Evolutionary conservation across 495 filamentous ascomycete genomes (phyloP).

Genomic region (Penicillium macrosclerotiorum): DNA sequence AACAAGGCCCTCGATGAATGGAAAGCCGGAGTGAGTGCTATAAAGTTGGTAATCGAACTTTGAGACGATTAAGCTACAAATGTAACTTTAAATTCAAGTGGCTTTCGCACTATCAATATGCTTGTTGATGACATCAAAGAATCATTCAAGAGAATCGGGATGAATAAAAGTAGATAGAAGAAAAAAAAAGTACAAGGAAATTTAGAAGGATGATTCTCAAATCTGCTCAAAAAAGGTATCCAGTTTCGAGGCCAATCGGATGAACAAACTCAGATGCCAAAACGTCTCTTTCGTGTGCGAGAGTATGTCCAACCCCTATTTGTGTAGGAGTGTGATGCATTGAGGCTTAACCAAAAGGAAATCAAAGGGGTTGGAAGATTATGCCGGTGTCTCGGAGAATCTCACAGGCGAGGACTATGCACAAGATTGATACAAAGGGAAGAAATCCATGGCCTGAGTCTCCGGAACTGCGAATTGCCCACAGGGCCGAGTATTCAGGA

Average conservation of each 20-base stretch:
- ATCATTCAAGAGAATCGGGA: no score
- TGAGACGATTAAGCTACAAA: no score
- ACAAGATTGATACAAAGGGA: no score
- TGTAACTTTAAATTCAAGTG: neutral
- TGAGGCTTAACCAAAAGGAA: slow-evolving; percentile 1
- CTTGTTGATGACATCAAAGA: no score
- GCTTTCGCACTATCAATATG: no score
- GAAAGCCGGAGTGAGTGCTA: slow-evolving; percentile 17
- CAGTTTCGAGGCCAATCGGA: no score
- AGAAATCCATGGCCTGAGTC: no score
- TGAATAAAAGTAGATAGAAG: neutral
- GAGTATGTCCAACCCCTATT: slow-evolving; percentile 21
- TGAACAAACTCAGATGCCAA: neutral
- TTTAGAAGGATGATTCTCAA: no score
- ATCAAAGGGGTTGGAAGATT: neutral
- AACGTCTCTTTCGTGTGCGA: slow-evolving; percentile 24
- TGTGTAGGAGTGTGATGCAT: slow-evolving; percentile 1
- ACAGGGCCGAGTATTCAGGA: no score
- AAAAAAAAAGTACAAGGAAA: neutral
- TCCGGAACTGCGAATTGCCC: no score
- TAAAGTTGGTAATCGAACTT: slow-evolving; percentile 19
- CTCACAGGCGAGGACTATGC: no score
- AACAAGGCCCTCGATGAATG: slow-evolving; percentile 19
- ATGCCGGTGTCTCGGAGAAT: slow-evolving; percentile 4
- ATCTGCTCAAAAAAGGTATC: neutral